Evolutionary conservation across 2,329 filamentous ascomycete species (phyloP), one percentile per base, ranked within the genome.

Genomic region (Paramyrothecium sp.): DNA sequence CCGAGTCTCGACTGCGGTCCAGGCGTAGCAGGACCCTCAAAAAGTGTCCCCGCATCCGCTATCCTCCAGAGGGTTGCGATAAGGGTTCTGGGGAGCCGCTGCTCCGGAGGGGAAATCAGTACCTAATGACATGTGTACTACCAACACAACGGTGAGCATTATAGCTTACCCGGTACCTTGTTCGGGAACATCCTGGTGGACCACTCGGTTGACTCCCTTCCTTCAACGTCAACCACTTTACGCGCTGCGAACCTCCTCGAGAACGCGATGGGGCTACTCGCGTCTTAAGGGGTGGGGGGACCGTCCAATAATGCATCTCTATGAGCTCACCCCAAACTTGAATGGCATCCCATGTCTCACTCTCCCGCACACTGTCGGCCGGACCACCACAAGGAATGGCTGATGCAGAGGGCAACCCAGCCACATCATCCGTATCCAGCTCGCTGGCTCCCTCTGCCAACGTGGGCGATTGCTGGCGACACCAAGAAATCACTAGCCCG

Each of bases 281-380:
- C 58, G 51, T 63, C 16, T 38, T 38, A 8, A 8, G 16, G 8
- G 33, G 16, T 10, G 16, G 33, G 33, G 33, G 16, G 8, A 10
- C 33, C 56, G 47, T 54, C 11, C 54, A 60, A 65, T 60, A 65
- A 65, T 65, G 60, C n/a, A 20, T 49, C 38, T 50, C 33, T 17
- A 33, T 38, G 10, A 49, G 54, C 50, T 56, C n/a, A 51, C 33
- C 33, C 10, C 8, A 38, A n/a, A 17, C 48, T 13, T 23, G 19
- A 26, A 26, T 26, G 48, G 48, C 50, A 57, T 59, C 53, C 47
- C 47, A 58, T 62, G 63, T 65, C 63, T 65, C 58, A 62, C 56
- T 54, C 48, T 54, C 54, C 54, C 53, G 50, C 53, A 50, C 19
- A 11, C 44, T 51, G 44, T 48, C 10, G 47, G 41, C 41, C 34